phyloP scores from a whole-genome alignment of 78 protist genomes.

The Cavenderia fasciculata region DNA sequence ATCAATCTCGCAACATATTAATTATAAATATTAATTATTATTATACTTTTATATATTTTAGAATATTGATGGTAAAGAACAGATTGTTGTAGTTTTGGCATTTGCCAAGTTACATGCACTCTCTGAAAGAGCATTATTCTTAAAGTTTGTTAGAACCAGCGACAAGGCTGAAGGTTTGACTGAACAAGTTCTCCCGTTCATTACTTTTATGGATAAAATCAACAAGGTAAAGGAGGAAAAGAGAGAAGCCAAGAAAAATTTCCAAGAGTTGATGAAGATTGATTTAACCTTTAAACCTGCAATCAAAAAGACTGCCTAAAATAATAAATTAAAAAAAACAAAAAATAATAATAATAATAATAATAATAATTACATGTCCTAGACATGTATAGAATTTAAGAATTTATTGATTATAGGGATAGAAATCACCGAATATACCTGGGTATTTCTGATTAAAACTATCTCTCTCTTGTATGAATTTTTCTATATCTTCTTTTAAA shows the following conservation, averaged over 20 bases:
- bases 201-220: background rate
- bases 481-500: too few species aligned
- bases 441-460: too few species aligned
- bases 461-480: too few species aligned
- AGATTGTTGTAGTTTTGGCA: constrained; percentile 34
- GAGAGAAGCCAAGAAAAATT: background rate
- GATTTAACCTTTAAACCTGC: constrained; percentile 67
- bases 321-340: background rate
- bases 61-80: constrained; percentile 55
- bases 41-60: background rate
- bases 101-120: constrained; percentile 41
- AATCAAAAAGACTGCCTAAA: background rate
- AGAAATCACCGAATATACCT: too few species aligned
- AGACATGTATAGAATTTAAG: too few species aligned
- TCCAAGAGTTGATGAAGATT: constrained; percentile 1
- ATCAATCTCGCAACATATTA: background rate
- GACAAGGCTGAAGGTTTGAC: constrained; percentile 22
- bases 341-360: too few species aligned
- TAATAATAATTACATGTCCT: too few species aligned
- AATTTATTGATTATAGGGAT: too few species aligned
- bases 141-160: constrained; percentile 36
- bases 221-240: background rate
- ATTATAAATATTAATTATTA: background rate
- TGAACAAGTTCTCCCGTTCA: constrained; percentile 14
- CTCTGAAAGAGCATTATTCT: constrained; percentile 21